Evolutionary conservation across 2,329 filamentous ascomycete genomes (phyloP).

Genomic region (Zymoseptoria crescenta): DNA sequence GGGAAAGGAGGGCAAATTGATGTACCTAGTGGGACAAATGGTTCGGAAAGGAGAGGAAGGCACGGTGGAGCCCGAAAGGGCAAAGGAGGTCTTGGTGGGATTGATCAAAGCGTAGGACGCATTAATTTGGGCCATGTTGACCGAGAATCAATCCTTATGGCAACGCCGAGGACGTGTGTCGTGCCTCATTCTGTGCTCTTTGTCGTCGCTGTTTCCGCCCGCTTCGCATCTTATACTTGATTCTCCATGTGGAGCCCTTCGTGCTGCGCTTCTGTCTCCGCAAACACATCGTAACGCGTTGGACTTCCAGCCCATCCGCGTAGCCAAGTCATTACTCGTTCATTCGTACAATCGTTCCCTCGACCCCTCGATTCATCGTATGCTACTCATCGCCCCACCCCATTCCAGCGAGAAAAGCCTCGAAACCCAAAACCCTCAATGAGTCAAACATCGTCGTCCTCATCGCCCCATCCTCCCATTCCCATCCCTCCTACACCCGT

Average conservation of each 20-base stretch:
- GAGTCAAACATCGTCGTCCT: slow-evolving; percentile 7
- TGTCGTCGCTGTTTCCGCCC: not conserved
- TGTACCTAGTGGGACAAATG: slow-evolving; percentile 63
- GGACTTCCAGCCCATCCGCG: not conserved
- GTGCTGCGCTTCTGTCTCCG: not conserved
- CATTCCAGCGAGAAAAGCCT: not conserved
- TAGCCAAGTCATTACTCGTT: not conserved
- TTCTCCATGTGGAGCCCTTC: too few species aligned
- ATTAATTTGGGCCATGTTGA: not conserved
- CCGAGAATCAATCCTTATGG: not conserved
- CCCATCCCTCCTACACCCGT: slow-evolving; percentile 3
- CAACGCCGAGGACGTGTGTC: not conserved
- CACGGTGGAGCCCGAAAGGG: slow-evolving; percentile 53
- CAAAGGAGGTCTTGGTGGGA: slow-evolving; percentile 44
- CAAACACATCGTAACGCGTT: not conserved
- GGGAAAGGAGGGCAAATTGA: slow-evolving; percentile 56
- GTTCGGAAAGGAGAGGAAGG: slow-evolving; percentile 54
- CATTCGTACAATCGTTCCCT: not conserved
- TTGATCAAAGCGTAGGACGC: not conserved
- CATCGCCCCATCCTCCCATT: slow-evolving; percentile 13
- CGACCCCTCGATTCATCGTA: not conserved
- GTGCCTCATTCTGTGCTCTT: not conserved
- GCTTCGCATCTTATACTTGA: not conserved
- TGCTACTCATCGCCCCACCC: not conserved
- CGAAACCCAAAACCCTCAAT: not conserved